These are phyloP conservation scores for Kalanchoe fedtschenkoi DNA, from an alignment of 164 flowering plant genomes.

Conservation along the genomic window DNA sequence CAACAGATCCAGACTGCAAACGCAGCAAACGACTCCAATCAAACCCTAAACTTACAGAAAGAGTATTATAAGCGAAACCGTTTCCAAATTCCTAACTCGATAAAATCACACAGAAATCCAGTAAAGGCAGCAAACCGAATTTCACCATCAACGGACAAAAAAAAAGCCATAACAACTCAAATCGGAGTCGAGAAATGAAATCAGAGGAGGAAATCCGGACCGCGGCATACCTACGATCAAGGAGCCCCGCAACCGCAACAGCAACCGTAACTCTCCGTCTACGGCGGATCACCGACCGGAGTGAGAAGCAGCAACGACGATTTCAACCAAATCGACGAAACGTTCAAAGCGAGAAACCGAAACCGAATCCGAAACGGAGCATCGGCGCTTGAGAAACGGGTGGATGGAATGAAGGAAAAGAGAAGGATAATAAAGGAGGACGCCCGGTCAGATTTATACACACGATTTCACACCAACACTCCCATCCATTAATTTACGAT, in stretches of 20 bases:
- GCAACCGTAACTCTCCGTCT: neutral
- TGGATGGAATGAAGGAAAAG: neutral
- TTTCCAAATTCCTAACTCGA: neutral
- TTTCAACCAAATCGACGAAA: neutral
- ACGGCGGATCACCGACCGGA: neutral
- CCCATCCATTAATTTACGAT: neutral
- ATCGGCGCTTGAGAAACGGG: neutral
- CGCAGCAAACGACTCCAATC: no score
- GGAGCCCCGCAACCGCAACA: neutral
- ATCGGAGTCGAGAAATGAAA: neutral
- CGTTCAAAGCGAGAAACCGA: neutral
- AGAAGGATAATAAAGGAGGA: neutral
- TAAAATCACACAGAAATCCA: neutral
- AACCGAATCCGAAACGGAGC: neutral
- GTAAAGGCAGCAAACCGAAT: neutral
- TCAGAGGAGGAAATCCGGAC: neutral
- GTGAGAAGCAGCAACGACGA: neutral
- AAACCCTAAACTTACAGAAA: no score
- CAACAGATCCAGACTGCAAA: no score
- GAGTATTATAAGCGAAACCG: no score
- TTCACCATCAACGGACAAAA: neutral
- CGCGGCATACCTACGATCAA: neutral
- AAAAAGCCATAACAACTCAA: neutral
- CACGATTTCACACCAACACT: neutral
- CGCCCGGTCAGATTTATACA: slow-evolving; percentile 12